Evolutionary conservation across 208 protist genomes (phyloP).

Genomic region (Spongospora subterranea): DNA sequence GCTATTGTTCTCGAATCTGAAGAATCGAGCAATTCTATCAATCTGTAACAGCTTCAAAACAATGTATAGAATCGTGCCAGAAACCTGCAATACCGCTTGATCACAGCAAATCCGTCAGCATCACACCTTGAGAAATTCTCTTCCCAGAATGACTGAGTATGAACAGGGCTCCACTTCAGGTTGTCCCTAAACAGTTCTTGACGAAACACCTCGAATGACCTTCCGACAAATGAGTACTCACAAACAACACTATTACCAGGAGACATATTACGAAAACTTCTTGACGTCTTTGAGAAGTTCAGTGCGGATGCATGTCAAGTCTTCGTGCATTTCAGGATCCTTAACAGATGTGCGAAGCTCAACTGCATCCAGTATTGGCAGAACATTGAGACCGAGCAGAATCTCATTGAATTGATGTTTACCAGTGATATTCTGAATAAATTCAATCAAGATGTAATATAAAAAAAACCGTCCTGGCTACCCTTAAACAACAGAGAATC

Average conservation of each 20-base stretch:
- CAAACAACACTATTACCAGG: neutral
- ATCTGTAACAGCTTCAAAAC: neutral
- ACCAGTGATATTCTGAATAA: neutral
- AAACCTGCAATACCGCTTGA: neutral
- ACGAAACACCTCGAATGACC: neutral
- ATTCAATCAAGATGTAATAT: neutral
- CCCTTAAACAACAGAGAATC: neutral
- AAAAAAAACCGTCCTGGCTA: neutral
- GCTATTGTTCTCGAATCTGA: slow-evolving; percentile 21
- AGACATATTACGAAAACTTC: neutral
- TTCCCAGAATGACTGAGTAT: slow-evolving; percentile 57
- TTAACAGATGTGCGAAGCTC: neutral
- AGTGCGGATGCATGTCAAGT: neutral
- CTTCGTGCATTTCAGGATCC: neutral
- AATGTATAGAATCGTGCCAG: neutral
- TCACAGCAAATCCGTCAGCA: slow-evolving; percentile 24
- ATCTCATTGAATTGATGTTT: slow-evolving; percentile 28
- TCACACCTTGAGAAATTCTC: slow-evolving; percentile 60
- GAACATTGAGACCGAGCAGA: neutral
- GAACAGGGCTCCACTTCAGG: slow-evolving; percentile 48
- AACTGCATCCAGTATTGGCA: neutral
- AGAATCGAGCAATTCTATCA: slow-evolving; percentile 60
- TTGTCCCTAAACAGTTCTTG: neutral
- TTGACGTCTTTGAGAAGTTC: slow-evolving; percentile 42
- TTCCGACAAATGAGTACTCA: neutral